phyloP scores from a whole-genome alignment of 495 filamentous ascomycete species.

The Acidomyces sp. region DNA sequence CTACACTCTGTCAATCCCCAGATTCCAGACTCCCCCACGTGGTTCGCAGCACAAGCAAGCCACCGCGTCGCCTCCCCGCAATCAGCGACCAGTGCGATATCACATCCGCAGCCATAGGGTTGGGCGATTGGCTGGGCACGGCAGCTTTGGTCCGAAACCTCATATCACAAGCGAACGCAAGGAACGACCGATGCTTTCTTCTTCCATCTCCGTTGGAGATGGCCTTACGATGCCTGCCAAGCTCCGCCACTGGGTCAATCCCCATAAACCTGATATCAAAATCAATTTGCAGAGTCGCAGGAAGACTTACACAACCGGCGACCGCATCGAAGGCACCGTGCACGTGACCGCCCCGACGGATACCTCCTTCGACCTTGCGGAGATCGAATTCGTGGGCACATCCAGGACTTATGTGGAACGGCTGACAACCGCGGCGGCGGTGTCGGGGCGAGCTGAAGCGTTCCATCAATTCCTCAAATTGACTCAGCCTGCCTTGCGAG shows the following conservation, averaged over 20 bases:
- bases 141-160: background rate
- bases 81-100: conserved; percentile 1
- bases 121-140: background rate
- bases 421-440: conserved; percentile 32
- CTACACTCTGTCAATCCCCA: background rate
- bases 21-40: background rate
- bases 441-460: conserved; percentile 40
- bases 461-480: conserved; percentile 63
- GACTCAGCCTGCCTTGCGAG: conserved; percentile 60
- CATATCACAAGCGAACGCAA: background rate
- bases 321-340: conserved; percentile 46
- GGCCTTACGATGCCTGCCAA: conserved; percentile 12
- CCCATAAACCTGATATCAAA: conserved; percentile 14
- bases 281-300: conserved; percentile 9
- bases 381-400: conserved; percentile 68
- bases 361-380: conserved; percentile 63
- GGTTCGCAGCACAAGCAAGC: background rate
- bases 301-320: conserved; percentile 44
- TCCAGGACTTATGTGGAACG: conserved; percentile 41
- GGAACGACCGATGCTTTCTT: background rate
- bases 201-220: background rate
- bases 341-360: conserved; percentile 49
- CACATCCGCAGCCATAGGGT: background rate
- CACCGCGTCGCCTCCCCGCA: background rate
- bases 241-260: conserved; percentile 13